Base-by-base conservation (phyloP, 1,284 basidiomycete species). In the Hymenochaete sp. region DNA sequence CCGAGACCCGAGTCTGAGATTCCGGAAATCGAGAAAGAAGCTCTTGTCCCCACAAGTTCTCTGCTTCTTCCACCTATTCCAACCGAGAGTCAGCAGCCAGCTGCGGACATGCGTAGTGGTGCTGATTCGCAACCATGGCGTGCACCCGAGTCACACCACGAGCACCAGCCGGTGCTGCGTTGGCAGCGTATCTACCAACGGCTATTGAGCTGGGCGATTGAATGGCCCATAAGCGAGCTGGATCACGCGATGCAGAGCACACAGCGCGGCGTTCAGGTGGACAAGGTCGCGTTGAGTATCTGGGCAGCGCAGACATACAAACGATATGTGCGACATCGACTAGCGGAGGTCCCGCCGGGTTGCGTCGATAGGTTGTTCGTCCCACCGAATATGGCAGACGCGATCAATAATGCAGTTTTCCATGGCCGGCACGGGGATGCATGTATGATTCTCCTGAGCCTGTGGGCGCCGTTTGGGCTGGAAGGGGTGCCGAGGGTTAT, bases 241-340 rank as follows among this genome's bases (percentile, higher is more conserved):
- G 82, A 88, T 52, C 67, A 68, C 37, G 84, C 88, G 5, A 67
- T 92, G 46, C 81, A 83, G 58, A 85, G 82, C 55, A 88, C 88
- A 27, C 83, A 81, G 27, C 75, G 89, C 33, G 85, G 85, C 13
- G 77, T 82, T 55, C 83, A 92, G 61, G 84, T 92, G 7, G 84
- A 91, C 52, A 88, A 91, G 57, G 79, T 91, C 16, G 85, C 89
- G 2, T 64, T 93, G 59, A 91, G 83, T 49, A 82, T 93, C 55
- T 92, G 88, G 81, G 79, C 83, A 24, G 89, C 87, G 47, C 88
- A 91, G 66, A 89, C 84, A 16, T 92, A 87, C 66, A 93, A 93
- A 62, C 79, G 90, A 47, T 93, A 84, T 59, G 81, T 92, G 11
- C 73, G 86, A 33, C 77, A 82, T 47, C 74, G 79, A 57, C 71